Evolutionary conservation across 345 rosid species (phyloP), one percentile per base, ranked within the genome.

Genomic region (Salix brachista): DNA sequence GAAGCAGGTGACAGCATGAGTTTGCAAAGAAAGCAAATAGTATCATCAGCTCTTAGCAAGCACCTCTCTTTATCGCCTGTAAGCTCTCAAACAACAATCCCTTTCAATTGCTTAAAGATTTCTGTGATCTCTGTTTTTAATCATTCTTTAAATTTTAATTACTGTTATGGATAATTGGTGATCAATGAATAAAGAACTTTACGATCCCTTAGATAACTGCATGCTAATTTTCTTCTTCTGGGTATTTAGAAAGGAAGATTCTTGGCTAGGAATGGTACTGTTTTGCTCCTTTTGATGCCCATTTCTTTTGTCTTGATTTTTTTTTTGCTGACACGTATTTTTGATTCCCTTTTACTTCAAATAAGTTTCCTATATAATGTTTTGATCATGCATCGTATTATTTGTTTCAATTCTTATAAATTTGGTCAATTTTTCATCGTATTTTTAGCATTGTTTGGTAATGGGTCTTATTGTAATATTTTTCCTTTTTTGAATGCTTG

Each of bases 1-100:
- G 52, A 46, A 46, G 52, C 52, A 46, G 0, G 18, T 13, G 14
- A 3, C 26, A 64, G 25, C 66, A 32, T 66, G 42, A 39, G 41
- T 58, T 36, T 32, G 46, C 32, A 68, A 26, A 83, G 80, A 79
- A 90, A 86, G 80, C 86, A 88, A 82, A 11, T 61, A 79, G 77
- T 91, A 37, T 74, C 83, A 25, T 82, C 84, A 72, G 84, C 89
- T 85, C 89, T 91, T 74, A 84, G 89, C 83, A 85, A 90, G 69
- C 89, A 88, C 73, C 78, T 94, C 70, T 83, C 87, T 30, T 52
- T 88, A 42, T 84, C 86, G 42, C 83, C 89, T 67, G 98, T 94
- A 80, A 87, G 90, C 70, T 48, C n/a, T 9, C 4, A 62, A 71
- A 61, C 36, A 25, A 19, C 52, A 14, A 77, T 2, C n/a, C 10